Percentiles rank a stretch among this genome's conserved stretches.
Conservation (phyloP, 495 filamentous ascomycete species). For the Penicillium mononematosum region DNA sequence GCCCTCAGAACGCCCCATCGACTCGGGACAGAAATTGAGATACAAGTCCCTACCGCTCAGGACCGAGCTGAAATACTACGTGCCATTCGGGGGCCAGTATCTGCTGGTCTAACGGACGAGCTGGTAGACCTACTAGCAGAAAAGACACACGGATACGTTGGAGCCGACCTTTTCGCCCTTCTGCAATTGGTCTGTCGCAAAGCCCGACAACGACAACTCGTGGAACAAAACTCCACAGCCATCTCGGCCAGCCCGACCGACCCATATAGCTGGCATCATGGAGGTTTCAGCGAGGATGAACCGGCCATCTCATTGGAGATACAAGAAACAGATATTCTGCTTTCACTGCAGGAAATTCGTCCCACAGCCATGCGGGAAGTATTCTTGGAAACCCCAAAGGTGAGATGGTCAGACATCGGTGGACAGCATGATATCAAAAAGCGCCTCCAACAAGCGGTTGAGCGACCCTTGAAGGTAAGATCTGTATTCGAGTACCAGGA, state of each 20-base stretch:
- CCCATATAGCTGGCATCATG: neutral
- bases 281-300: slow-evolving; percentile 9
- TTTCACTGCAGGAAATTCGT: slow-evolving; percentile 56
- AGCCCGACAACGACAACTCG: slow-evolving; percentile 36
- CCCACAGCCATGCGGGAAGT: slow-evolving; percentile 91
- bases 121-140: slow-evolving; percentile 50
- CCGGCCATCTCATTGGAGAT: slow-evolving; percentile 29
- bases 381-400: slow-evolving; percentile 81
- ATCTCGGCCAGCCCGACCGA: neutral
- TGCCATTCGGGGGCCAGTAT: slow-evolving; percentile 39
- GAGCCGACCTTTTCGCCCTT: slow-evolving; percentile 57
- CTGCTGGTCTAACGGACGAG: slow-evolving; percentile 29
- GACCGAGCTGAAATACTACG: slow-evolving; percentile 74
- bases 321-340: slow-evolving; percentile 51
- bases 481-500: neutral
- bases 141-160: slow-evolving; percentile 68
- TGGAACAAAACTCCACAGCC: slow-evolving; percentile 8
- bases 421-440: slow-evolving; percentile 81
- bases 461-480: slow-evolving; percentile 64
- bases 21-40: slow-evolving; percentile 69
- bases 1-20: slow-evolving; percentile 64
- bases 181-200: slow-evolving; percentile 48
- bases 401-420: slow-evolving; percentile 87
- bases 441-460: slow-evolving; percentile 60
- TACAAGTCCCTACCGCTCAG: slow-evolving; percentile 72